A percentile compares a stretch with the other conserved stretches of the same genome.
Conservation (phyloP, 192 early-diverging fungal species). For the Pilobolus umbonatus region DNA sequence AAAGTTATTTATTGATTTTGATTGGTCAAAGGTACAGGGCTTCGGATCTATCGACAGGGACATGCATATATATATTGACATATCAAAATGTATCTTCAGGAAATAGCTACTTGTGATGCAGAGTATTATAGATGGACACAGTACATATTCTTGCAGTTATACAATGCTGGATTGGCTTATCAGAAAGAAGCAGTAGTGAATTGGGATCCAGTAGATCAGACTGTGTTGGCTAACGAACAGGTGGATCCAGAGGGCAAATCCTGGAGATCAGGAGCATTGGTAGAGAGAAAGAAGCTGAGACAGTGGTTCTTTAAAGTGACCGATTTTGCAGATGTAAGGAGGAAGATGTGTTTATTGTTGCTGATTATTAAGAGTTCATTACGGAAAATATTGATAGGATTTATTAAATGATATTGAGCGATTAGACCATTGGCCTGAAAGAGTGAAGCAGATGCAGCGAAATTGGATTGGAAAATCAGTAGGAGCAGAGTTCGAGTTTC, state of each 20-base stretch:
- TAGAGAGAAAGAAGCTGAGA: conserved; percentile 76
- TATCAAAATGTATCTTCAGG: conserved; percentile 36
- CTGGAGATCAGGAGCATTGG: conserved; percentile 88
- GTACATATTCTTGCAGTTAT: conserved; percentile 75
- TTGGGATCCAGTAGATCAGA: conserved; percentile 96
- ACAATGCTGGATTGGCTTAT: conserved; percentile 76
- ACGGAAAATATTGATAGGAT: conserved; percentile 31
- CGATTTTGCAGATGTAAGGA: conserved; percentile 66
- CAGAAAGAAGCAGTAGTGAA: conserved; percentile 89
- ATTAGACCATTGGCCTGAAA: conserved; percentile 81
- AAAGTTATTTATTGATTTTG: conserved; percentile 75
- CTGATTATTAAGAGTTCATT: not conserved
- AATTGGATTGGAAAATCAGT: conserved; percentile 92
- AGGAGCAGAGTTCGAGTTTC: conserved; percentile 71
- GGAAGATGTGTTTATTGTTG: not conserved
- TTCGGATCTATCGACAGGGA: not conserved
- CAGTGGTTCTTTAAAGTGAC: conserved; percentile 96
- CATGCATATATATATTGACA: not conserved
- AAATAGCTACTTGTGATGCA: conserved; percentile 82
- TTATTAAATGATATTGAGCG: conserved; percentile 70
- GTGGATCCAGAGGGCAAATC: conserved; percentile 83
- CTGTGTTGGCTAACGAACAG: conserved; percentile 95
- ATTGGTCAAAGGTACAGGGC: conserved; percentile 75
- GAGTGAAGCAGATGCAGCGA: conserved; percentile 82
- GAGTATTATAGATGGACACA: conserved; percentile 96